Evolutionary conservation across 2,329 filamentous ascomycete genomes (phyloP).

Genomic region (Teratosphaeria nubilosa): DNA sequence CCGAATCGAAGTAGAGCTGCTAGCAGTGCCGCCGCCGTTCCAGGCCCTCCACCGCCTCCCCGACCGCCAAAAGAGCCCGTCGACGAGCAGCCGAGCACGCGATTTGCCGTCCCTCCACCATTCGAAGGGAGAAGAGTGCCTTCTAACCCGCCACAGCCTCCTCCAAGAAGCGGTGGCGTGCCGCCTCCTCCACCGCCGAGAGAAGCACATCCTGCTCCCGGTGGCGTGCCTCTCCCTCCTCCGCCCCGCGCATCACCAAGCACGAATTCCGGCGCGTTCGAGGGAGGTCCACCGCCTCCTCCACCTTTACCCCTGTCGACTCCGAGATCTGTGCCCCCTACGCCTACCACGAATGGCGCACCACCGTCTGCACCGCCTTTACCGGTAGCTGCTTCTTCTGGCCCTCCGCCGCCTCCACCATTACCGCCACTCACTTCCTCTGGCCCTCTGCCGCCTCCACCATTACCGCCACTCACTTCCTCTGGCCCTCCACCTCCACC

Average conservation of each 20-base stretch:
- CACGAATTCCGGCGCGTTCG: conserved; percentile 31
- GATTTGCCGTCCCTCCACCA: conserved; percentile 69
- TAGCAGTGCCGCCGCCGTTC: conserved; percentile 14
- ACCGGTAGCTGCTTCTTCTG: conserved; percentile 20
- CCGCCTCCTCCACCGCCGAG: conserved; percentile 44
- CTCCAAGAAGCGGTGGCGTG: conserved; percentile 47
- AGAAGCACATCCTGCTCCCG: conserved; percentile 49
- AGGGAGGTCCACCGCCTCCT: conserved; percentile 22
- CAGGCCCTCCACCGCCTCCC: conserved; percentile 37
- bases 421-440: conserved; percentile 28
- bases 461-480: conserved; percentile 19
- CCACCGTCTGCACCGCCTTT: background rate
- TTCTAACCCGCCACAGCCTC: conserved; percentile 62
- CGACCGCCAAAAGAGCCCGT: conserved; percentile 44
- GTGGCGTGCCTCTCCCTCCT: conserved; percentile 24
- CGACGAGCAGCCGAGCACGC: conserved; percentile 47
- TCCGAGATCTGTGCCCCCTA: conserved; percentile 5
- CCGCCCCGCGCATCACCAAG: conserved; percentile 54
- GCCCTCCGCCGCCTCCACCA: conserved; percentile 31
- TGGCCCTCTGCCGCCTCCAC: conserved; percentile 28
- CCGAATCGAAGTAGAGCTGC: conserved; percentile 47
- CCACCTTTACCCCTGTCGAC: conserved; percentile 18
- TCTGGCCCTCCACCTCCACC: conserved; percentile 22
- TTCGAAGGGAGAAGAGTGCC: conserved; percentile 55
- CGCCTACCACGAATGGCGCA: background rate